Conservation (phyloP, 2,329 filamentous ascomycete species). For the Lecanicillium sp. region DNA sequence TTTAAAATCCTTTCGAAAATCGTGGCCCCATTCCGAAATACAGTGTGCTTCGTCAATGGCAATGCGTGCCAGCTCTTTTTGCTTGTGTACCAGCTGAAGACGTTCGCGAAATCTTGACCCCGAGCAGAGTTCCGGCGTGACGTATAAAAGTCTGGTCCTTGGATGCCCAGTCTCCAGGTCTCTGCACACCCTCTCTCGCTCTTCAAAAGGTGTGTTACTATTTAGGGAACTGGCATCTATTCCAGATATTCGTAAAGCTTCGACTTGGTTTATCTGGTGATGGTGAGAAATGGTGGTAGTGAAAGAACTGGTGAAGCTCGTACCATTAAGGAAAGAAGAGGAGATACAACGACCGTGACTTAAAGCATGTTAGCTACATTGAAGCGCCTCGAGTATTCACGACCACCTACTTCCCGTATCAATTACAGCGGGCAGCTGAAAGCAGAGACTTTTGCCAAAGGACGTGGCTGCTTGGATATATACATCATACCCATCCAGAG, state of each 20-base stretch:
- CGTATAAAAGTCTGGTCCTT: slow-evolving; percentile 74
- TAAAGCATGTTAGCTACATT: background rate
- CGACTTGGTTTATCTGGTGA: slow-evolving; percentile 81
- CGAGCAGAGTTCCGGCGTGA: slow-evolving; percentile 84
- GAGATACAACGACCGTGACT: slow-evolving; percentile 89
- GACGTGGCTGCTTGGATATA: slow-evolving; percentile 87
- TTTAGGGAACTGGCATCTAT: slow-evolving; percentile 83
- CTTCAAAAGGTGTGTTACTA: slow-evolving; percentile 60
- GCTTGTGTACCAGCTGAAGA: slow-evolving; percentile 64
- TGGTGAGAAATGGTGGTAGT: slow-evolving; percentile 6
- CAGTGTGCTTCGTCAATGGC: slow-evolving; percentile 94
- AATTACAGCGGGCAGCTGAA: slow-evolving; percentile 82
- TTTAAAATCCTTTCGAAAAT: slow-evolving; percentile 91
- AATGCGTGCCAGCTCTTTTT: slow-evolving; percentile 78
- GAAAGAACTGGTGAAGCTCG: no score
- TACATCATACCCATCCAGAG: slow-evolving; percentile 77
- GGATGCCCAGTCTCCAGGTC: slow-evolving; percentile 88
- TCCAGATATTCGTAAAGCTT: slow-evolving; percentile 62
- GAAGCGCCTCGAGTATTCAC: background rate
- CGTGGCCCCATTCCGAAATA: slow-evolving; percentile 96
- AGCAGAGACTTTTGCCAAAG: slow-evolving; percentile 91
- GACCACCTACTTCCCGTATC: slow-evolving; percentile 66
- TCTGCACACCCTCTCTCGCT: slow-evolving; percentile 61
- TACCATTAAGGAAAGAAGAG: slow-evolving; percentile 83
- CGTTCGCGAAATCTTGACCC: slow-evolving; percentile 68